Percentiles rank a stretch among this genome's conserved stretches.
Conservation (phyloP, 345 rosid species). For the Draba incana region DNA sequence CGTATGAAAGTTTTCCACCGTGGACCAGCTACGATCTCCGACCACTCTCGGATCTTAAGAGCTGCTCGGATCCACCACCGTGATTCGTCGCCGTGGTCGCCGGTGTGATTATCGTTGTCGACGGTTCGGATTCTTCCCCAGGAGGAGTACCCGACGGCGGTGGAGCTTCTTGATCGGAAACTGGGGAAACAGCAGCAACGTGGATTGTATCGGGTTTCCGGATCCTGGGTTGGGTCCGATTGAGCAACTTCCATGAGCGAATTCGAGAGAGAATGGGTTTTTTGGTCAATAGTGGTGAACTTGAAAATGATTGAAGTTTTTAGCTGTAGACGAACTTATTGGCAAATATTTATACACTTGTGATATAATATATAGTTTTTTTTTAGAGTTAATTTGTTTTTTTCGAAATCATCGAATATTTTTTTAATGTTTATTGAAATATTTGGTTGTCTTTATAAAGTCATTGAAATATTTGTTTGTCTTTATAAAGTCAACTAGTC, state of each 20-base stretch:
- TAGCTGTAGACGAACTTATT: slow-evolving; percentile 13
- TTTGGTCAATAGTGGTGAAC: slow-evolving; percentile 23
- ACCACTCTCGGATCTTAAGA: slow-evolving; percentile 79
- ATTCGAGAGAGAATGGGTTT: background rate
- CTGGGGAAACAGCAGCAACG: slow-evolving; percentile 70
- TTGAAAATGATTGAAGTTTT: background rate
- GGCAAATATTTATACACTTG: background rate
- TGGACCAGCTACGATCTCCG: slow-evolving; percentile 96
- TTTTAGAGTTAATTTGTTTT: too few relatives aligned
- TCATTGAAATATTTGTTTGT: background rate
- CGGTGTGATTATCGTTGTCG: slow-evolving; percentile 38
- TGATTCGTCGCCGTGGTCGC: slow-evolving; percentile 31
- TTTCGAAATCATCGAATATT: background rate
- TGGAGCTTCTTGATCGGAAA: slow-evolving; percentile 48
- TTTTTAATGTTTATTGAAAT: background rate
- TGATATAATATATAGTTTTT: background rate
- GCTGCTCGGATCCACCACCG: slow-evolving; percentile 64
- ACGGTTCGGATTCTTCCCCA: slow-evolving; percentile 55
- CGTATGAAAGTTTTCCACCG: slow-evolving; percentile 95
- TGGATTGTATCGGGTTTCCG: slow-evolving; percentile 32
- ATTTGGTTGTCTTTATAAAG: background rate
- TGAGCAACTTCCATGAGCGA: slow-evolving; percentile 27
- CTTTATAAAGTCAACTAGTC: slow-evolving; percentile 16
- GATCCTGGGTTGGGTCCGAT: slow-evolving; percentile 32
- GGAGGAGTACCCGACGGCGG: slow-evolving; percentile 49